Conservation (phyloP, 257 asterid species). For the Solanum corneliomulleri region DNA sequence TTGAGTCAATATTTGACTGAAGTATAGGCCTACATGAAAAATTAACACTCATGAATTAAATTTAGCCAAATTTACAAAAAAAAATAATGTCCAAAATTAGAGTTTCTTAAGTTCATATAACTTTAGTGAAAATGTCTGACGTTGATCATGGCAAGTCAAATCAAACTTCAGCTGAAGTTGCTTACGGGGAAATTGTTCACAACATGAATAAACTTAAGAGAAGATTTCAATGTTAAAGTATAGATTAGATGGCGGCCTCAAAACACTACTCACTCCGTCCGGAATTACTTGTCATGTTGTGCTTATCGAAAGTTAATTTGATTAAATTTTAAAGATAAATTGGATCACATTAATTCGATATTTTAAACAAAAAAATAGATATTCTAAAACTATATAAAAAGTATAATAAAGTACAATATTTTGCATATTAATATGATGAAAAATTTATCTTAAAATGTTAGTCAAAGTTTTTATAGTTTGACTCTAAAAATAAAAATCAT, state of each 20-base stretch:
- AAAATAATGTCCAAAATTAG: not conserved
- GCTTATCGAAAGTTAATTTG: too few species aligned
- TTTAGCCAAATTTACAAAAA: not conserved
- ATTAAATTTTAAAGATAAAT: too few species aligned
- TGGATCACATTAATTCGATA: too few species aligned
- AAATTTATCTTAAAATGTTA: too few species aligned
- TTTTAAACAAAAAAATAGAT: too few species aligned
- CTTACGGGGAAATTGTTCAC: not conserved
- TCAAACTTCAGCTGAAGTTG: not conserved
- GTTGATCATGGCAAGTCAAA: not conserved
- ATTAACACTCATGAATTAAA: not conserved
- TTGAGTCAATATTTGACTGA: not conserved
- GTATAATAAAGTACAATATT: too few species aligned
- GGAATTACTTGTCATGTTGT: accelerated
- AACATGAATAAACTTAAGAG: not conserved
- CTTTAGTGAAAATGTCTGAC: not conserved
- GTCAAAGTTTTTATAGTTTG: too few species aligned
- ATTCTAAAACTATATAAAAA: too few species aligned
- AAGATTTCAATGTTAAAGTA: not conserved
- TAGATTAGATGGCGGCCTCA: not conserved
- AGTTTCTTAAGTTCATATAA: not conserved
- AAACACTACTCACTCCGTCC: accelerated
- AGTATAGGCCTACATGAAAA: not conserved
- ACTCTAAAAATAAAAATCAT: too few species aligned
- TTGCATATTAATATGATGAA: too few species aligned